Evolutionary conservation across 225 moss, liverwort and hornwort species (phyloP), one percentile per base, ranked within the genome.

Genomic region (Physcomitrellopsis africana): DNA sequence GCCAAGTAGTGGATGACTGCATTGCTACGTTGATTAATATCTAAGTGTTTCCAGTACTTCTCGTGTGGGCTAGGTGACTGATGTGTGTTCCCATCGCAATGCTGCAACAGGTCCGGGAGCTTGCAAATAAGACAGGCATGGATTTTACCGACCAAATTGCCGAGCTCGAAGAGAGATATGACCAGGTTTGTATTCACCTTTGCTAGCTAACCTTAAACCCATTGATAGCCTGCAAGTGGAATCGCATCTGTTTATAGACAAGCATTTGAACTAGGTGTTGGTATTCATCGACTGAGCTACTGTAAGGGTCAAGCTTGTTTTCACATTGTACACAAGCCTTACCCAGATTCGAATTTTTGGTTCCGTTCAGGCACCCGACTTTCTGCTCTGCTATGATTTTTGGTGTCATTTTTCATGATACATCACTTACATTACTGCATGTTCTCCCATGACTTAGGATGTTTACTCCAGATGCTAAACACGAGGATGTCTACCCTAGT

Each of bases 71-170:
- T 7, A 37, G 4, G 32, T 37, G 32, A 37, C 32, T 37, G 32
- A 37, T 37, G 32, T 37, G 32, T 37, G 7, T 37, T 4, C 32
- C 32, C 32, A 4, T 7, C 32, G n/a, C 72, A 44, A 51, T 82
- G 63, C 65, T 24, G 29, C 43, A 37, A 65, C 68, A 99, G 97
- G 94, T 99, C 16, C 78, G 93, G 60, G 93, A 93, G 78, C 94
- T 94, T 13, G 97, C 97, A 29, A 90, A 99, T 68, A 93, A 89
- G 77, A 99, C 97, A 5, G 97, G 97, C 67, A 85, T 99, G 94
- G 97, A 99, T 80, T 99, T 99, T 60, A 94, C 93, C 20, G 92
- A 92, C 66, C 97, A 99, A 75, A 94, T 99, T 70, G 89, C 81
- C 75, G 94, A 94, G 84, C 94, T 99, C 20, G 94, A 94, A 84